These are phyloP conservation scores for Diaporthe nobilis DNA, from an alignment of 2,329 filamentous ascomycete genomes.

Conservation along the genomic window DNA sequence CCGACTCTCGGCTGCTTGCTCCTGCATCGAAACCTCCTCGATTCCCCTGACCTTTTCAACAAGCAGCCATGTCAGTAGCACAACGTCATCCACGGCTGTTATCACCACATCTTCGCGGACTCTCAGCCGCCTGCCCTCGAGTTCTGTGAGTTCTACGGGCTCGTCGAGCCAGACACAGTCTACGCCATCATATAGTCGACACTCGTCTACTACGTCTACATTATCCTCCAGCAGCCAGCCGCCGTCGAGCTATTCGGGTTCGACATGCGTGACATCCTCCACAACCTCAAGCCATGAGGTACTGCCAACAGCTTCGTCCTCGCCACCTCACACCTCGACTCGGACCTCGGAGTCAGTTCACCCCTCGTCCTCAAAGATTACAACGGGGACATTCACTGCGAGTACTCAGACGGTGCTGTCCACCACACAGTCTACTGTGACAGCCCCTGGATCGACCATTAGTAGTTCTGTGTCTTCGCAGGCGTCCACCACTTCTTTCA, in stretches of 20 bases:
- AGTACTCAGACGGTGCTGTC: too few species aligned
- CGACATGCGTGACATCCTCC: background rate
- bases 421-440: background rate
- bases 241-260: background rate
- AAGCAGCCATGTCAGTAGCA: background rate
- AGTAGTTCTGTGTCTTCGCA: background rate
- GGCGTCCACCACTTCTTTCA: background rate
- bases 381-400: background rate
- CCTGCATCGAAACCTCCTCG: background rate
- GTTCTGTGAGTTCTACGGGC: background rate
- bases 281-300: background rate
- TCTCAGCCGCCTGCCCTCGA: background rate
- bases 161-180: background rate
- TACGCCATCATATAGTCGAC: background rate
- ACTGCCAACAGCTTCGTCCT: background rate
- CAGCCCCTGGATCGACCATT: background rate
- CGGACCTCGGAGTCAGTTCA: too few species aligned
- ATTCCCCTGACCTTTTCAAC: background rate
- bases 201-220: background rate
- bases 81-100: background rate
- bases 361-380: background rate
- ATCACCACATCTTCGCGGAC: background rate
- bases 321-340: too few species aligned
- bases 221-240: background rate
- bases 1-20: conserved; percentile 1